Conservation (phyloP, 306 rosid genomes). For the Dryas alaskensis region DNA sequence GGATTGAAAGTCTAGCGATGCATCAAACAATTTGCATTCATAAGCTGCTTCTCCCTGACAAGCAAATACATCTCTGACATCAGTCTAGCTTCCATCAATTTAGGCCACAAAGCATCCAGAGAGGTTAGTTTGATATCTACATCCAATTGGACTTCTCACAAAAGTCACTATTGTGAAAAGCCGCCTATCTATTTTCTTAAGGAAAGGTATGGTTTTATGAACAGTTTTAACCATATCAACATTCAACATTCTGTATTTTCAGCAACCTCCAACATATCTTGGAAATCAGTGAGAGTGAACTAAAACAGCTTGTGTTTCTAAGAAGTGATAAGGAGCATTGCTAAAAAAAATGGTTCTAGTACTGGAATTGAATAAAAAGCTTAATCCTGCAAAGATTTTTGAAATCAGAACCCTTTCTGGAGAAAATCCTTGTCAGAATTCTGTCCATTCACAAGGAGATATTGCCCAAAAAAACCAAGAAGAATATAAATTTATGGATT, state of each 20-base stretch:
- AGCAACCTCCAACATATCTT: slow-evolving; percentile 3
- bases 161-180: not conserved
- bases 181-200: no score
- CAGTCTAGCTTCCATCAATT: not conserved
- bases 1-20: not conserved
- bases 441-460: not conserved
- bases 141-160: not conserved
- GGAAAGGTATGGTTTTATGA: not conserved
- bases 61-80: not conserved
- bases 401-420: slow-evolving; percentile 8
- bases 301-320: not conserved
- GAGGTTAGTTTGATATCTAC: not conserved
- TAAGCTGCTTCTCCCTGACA: not conserved
- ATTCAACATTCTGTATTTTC: not conserved
- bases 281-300: not conserved
- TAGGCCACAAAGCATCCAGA: not conserved
- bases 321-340: not conserved
- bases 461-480: not conserved
- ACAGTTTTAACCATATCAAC: not conserved
- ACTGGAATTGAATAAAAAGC: not conserved
- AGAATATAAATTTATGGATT: not conserved
- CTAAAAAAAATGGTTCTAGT: not conserved
- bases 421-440: not conserved
- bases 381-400: not conserved
- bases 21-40: not conserved